Evolutionary conservation across 768 basidiomycete genomes (phyloP).

Genomic region (Leccinum subgranulosum): DNA sequence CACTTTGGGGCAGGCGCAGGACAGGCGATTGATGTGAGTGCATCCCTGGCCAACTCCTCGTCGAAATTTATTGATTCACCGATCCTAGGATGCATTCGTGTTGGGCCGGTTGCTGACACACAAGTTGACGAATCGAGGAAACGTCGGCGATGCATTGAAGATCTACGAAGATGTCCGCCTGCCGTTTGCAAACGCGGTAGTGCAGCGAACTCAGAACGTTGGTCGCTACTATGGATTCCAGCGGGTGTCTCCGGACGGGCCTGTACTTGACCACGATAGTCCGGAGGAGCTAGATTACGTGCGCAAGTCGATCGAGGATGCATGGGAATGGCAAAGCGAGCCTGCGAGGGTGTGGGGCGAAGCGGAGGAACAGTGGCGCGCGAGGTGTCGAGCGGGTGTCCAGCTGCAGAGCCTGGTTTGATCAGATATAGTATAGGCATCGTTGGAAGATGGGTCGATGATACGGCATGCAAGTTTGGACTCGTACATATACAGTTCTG

Average conservation of each 20-base stretch:
- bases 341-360: conserved; percentile 7
- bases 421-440: not conserved
- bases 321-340: conserved; percentile 19
- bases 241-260: not conserved
- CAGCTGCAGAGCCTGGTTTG: not conserved
- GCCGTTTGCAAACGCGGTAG: conserved; percentile 27
- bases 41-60: not conserved
- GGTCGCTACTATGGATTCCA: conserved; percentile 26
- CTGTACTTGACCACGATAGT: conserved; percentile 2
- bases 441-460: not conserved
- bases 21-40: conserved; percentile 32
- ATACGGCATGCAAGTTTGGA: not conserved
- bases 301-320: conserved; percentile 14
- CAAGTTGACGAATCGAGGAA: conserved; percentile 16
- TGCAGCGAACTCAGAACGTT: conserved; percentile 11
- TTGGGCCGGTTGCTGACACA: conserved; percentile 30
- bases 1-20: no score
- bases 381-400: not conserved
- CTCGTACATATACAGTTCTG: not conserved
- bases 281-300: conserved; percentile 9
- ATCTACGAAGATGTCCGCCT: conserved; percentile 32
- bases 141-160: conserved; percentile 26
- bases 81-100: conserved; percentile 28
- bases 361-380: conserved; percentile 11
- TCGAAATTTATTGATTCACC: not conserved